Conservation (phyloP, 2,329 filamentous ascomycete genomes). For the Ophiostoma novo-ulmi region DNA sequence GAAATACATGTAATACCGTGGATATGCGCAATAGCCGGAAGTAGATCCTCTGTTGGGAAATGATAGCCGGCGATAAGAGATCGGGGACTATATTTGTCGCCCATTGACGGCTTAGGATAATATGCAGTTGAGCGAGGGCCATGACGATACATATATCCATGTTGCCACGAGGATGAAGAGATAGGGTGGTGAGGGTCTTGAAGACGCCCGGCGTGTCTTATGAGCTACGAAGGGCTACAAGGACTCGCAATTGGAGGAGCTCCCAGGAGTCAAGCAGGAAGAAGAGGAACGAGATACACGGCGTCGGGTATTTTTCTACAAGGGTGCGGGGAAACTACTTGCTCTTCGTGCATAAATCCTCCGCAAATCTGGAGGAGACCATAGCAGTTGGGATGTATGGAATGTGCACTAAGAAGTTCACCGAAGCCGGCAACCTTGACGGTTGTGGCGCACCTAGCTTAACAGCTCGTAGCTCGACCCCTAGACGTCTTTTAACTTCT, state of each 20-base stretch:
- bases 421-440: slow-evolving; percentile 6
- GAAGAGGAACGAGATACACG: background rate
- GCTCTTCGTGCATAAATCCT: background rate
- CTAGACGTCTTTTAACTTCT: background rate
- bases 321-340: background rate
- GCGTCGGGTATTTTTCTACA: background rate
- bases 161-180: background rate
- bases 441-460: background rate
- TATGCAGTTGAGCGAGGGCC: background rate
- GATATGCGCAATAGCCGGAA: background rate
- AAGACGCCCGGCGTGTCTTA: background rate
- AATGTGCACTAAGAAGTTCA: background rate
- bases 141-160: background rate
- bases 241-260: background rate
- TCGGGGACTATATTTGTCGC: background rate
- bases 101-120: slow-evolving; percentile 3
- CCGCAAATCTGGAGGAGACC: background rate
- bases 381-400: background rate
- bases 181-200: background rate
- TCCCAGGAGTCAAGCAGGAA: background rate
- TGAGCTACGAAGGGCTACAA: too few species aligned
- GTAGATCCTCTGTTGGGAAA: background rate
- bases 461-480: background rate
- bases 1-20: background rate
- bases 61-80: slow-evolving; percentile 1